A percentile compares a stretch with the other conserved stretches of the same genome.
Evolutionary conservation across 2,329 filamentous ascomycete genomes (phyloP).

Genomic region (Apiospora malaysiana): DNA sequence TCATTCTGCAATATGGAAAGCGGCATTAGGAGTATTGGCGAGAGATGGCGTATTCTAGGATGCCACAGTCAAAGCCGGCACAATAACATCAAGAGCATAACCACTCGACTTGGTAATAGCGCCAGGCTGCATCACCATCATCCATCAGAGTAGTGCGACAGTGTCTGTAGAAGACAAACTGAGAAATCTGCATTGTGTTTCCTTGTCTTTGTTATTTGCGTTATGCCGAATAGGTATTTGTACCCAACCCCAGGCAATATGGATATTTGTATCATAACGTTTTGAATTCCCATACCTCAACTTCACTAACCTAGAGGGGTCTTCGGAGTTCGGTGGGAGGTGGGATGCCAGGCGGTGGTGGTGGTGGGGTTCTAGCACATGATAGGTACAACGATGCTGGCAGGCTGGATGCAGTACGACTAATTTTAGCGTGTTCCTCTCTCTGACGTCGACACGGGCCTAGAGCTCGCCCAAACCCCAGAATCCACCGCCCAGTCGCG

Average conservation of each 20-base stretch:
- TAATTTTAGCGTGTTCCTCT: slow-evolving; percentile 13
- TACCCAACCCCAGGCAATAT: not conserved
- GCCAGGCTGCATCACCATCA: not conserved
- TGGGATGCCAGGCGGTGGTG: not conserved
- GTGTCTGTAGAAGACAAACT: not conserved
- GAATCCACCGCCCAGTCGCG: slow-evolving; percentile 20
- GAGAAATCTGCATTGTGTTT: not conserved
- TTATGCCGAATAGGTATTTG: not conserved
- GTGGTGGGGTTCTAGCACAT: not conserved
- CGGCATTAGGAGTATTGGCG: not conserved
- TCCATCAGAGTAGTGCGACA: not conserved
- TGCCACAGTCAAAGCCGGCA: not conserved
- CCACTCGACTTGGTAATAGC: not conserved
- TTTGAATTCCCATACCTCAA: not conserved
- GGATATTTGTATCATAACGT: no score
- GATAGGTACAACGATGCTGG: not conserved
- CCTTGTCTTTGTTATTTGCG: no score
- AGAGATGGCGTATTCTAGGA: not conserved
- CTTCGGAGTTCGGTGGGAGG: not conserved
- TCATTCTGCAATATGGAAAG: not conserved
- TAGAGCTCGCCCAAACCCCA: slow-evolving; percentile 28
- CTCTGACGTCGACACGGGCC: slow-evolving; percentile 26
- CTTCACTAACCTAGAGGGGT: not conserved
- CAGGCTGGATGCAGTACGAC: no score
- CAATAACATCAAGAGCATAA: not conserved